These are phyloP conservation scores for Castanopsis chinensis DNA, from an alignment of 306 rosid genomes.

Conservation along the genomic window DNA sequence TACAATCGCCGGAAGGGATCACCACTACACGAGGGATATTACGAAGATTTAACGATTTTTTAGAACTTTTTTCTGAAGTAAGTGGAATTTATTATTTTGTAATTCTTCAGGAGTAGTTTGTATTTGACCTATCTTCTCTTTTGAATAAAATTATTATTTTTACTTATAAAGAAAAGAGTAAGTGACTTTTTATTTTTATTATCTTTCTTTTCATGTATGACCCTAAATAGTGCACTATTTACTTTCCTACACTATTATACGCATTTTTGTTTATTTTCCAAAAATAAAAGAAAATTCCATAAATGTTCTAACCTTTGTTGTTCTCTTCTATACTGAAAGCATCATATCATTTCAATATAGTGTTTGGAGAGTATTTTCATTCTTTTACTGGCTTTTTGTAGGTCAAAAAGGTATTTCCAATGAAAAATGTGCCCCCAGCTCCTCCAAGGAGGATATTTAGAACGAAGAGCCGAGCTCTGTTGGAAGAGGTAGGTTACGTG, in stretches of 20 bases:
- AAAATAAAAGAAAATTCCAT: not conserved
- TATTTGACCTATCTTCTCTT: too few species aligned
- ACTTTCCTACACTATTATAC: not conserved
- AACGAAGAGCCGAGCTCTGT: conserved; percentile 42
- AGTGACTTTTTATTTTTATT: too few species aligned
- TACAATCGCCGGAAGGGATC: conserved; percentile 82
- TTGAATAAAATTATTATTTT: not conserved
- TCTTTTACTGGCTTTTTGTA: conserved; percentile 32
- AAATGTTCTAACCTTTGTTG: not conserved
- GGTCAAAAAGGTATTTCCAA: conserved; percentile 67
- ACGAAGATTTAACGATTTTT: conserved; percentile 79
- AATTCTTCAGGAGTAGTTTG: too few species aligned
- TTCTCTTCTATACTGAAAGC: not conserved
- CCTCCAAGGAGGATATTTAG: conserved; percentile 76
- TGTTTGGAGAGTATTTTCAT: not conserved
- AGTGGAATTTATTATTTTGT: conserved; percentile 17
- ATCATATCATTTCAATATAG: not conserved
- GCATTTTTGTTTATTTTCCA: not conserved
- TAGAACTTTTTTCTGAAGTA: conserved; percentile 66
- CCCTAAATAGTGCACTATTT: not conserved
- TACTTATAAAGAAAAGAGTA: too few species aligned
- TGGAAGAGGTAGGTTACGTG: conserved; percentile 65
- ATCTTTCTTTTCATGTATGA: not conserved
- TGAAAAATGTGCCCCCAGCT: conserved; percentile 65
- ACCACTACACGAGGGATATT: conserved; percentile 58